phyloP scores from a whole-genome alignment of 2,329 filamentous ascomycete genomes.

The Pezizomycotina sp. region DNA sequence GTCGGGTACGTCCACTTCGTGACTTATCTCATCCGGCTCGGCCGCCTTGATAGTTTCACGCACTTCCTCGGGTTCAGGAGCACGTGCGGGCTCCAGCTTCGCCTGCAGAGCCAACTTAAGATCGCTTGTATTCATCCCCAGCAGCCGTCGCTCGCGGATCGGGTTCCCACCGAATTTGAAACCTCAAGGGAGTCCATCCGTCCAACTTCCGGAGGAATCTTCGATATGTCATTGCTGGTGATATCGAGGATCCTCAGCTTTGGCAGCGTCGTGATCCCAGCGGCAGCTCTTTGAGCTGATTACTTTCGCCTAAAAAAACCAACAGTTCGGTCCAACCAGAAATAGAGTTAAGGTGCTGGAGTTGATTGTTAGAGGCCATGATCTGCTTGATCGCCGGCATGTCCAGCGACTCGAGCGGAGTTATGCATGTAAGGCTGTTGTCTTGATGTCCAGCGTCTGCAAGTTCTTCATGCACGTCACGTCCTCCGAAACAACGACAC shows the following conservation, averaged over 20 bases:
- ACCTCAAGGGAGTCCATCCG: slow-evolving; percentile 61
- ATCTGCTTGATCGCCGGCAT: slow-evolving; percentile 59
- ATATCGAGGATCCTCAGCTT: slow-evolving; percentile 65
- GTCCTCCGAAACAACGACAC: slow-evolving; percentile 50
- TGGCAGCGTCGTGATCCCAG: slow-evolving; percentile 51
- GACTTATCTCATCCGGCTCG: slow-evolving; percentile 24
- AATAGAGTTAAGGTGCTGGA: slow-evolving; percentile 57
- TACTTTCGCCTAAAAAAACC: slow-evolving; percentile 64
- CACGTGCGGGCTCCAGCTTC: slow-evolving; percentile 47
- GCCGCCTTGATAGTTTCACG: slow-evolving; percentile 24
- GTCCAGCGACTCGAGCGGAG: slow-evolving; percentile 36
- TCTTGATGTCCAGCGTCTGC: slow-evolving; percentile 60
- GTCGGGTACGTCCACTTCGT: slow-evolving; percentile 24
- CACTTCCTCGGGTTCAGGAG: no score
- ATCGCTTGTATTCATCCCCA: slow-evolving; percentile 62
- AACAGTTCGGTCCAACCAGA: slow-evolving; percentile 56
- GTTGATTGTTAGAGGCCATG: slow-evolving; percentile 62
- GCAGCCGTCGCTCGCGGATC: slow-evolving; percentile 69
- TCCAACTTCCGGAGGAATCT: slow-evolving; percentile 59
- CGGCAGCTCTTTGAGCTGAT: slow-evolving; percentile 57
- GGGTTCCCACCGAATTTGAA: slow-evolving; percentile 78
- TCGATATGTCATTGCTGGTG: slow-evolving; percentile 64
- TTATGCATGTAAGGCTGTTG: slow-evolving; percentile 51
- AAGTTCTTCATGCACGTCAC: slow-evolving; percentile 45
- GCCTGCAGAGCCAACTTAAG: slow-evolving; percentile 57